Evolutionary conservation across 495 filamentous ascomycete genomes (phyloP).

Genomic region (Beverwykella pulmonaria): DNA sequence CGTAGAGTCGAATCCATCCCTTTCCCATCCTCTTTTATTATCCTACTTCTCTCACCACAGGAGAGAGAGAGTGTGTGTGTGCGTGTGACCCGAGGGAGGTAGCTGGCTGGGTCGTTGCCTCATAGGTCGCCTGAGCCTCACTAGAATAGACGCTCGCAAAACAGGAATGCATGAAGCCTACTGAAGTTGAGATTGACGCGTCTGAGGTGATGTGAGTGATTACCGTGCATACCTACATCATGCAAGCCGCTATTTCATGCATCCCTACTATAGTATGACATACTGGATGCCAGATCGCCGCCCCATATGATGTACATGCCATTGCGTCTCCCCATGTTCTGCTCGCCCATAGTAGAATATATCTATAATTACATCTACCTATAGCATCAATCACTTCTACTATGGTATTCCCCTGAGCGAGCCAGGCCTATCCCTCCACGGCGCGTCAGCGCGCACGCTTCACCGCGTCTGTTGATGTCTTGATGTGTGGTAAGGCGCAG

Average conservation of each 20-base stretch:
- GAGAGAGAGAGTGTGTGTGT: no score
- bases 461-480: neutral
- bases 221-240: no score
- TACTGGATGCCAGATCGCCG: no score
- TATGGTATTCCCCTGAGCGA: neutral
- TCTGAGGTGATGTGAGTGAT: no score
- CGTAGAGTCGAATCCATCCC: neutral
- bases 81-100: neutral
- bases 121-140: neutral
- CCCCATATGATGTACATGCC: no score
- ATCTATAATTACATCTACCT: neutral
- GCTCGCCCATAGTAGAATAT: neutral
- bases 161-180: conserved; percentile 6
- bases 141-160: neutral
- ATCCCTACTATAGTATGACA: no score
- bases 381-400: neutral
- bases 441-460: neutral
- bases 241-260: no score
- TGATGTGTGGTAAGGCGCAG: neutral
- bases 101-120: neutral
- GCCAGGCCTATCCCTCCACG: neutral
- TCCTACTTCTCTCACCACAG: neutral
- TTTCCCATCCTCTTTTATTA: neutral
- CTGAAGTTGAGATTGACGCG: neutral
- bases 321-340: no score